phyloP scores from a whole-genome alignment of 2,329 filamentous ascomycete genomes.

The Epicoccum sorghinum region DNA sequence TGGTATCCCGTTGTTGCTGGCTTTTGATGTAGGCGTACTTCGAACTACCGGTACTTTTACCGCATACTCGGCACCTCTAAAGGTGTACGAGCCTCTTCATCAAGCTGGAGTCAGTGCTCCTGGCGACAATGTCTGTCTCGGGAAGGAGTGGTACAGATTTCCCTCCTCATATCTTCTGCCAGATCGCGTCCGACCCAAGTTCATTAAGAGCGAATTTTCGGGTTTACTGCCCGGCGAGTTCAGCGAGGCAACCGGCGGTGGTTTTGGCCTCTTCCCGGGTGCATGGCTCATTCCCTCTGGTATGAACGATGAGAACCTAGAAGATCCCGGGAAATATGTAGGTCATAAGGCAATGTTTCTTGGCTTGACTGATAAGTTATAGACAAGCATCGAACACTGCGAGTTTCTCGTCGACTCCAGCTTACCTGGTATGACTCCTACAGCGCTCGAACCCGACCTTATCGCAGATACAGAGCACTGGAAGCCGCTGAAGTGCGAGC shows the following conservation, averaged over 20 bases:
- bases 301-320: constrained; percentile 90
- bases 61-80: constrained; percentile 81
- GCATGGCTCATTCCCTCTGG: constrained; percentile 81
- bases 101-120: constrained; percentile 59
- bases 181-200: constrained; percentile 81
- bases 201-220: constrained; percentile 86
- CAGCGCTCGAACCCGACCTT: constrained; percentile 80
- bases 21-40: constrained; percentile 69
- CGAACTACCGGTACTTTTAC: constrained; percentile 78
- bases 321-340: constrained; percentile 87
- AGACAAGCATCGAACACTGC: constrained; percentile 74
- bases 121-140: constrained; percentile 81
- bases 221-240: constrained; percentile 93
- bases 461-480: constrained; percentile 74
- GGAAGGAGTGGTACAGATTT: constrained; percentile 98
- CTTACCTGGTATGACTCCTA: constrained; percentile 66
- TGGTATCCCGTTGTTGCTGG: constrained; percentile 64
- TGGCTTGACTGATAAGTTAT: constrained; percentile 20
- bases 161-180: constrained; percentile 92
- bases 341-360: constrained; percentile 32
- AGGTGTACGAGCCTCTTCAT: constrained; percentile 71
- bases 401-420: constrained; percentile 87
- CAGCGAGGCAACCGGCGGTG: constrained; percentile 67
- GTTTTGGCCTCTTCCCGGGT: constrained; percentile 78
- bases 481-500: constrained; percentile 75